Percentiles rank a stretch among this genome's conserved stretches.
These are phyloP conservation scores for Gyrodon lividus DNA, from an alignment of 768 basidiomycete species.

Conservation along the genomic window DNA sequence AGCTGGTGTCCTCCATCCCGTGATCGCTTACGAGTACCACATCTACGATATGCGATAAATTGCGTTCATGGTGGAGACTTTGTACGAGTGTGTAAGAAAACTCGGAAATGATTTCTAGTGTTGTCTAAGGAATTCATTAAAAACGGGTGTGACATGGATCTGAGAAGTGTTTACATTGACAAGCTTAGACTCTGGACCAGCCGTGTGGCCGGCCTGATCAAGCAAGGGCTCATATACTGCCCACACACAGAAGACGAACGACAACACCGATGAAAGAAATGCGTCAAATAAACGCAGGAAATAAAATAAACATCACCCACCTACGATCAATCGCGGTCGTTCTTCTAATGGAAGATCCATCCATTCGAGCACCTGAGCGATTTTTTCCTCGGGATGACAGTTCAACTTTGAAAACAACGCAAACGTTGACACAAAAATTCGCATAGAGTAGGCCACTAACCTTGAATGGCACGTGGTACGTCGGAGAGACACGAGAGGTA, in stretches of 20 bases:
- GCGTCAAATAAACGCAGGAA: not conserved
- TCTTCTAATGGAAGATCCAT: conserved; percentile 60
- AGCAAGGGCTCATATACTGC: conserved; percentile 78
- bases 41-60: conserved; percentile 78
- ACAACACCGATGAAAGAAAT: not conserved
- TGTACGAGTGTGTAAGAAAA: conserved; percentile 54
- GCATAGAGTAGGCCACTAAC: conserved; percentile 5
- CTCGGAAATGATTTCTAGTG: conserved; percentile 59
- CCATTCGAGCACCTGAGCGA: conserved; percentile 72
- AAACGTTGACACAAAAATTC: not conserved
- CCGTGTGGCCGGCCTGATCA: conserved; percentile 77
- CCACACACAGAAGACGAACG: not conserved
- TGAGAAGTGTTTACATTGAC: conserved; percentile 56
- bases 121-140: conserved; percentile 43
- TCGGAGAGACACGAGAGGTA: conserved; percentile 9
- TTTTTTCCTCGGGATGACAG: conserved; percentile 45
- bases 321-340: conserved; percentile 73
- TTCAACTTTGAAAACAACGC: not conserved
- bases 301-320: conserved; percentile 32
- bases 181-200: conserved; percentile 60
- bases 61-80: conserved; percentile 58
- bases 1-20: conserved; percentile 82
- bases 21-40: conserved; percentile 85
- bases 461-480: conserved; percentile 16
- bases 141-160: not conserved